Conservation (phyloP, 306 rosid genomes). For the Trifolium fragiferum region DNA sequence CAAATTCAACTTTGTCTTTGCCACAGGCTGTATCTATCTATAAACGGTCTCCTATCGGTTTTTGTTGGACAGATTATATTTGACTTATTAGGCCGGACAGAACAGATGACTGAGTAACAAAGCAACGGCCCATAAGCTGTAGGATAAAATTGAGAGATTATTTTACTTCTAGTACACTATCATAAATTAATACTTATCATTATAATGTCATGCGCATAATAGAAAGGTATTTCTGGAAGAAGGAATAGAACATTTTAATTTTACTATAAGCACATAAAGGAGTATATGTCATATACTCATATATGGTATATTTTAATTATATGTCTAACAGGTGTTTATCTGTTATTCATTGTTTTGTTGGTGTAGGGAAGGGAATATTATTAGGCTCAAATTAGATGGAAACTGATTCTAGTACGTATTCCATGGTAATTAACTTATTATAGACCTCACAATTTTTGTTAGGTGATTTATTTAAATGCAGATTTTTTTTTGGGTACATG, state of each 20-base stretch:
- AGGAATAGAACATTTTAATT: background rate
- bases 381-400: background rate
- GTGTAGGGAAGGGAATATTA: constrained; percentile 3
- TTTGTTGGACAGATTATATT: constrained; percentile 19
- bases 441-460: background rate
- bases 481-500: background rate
- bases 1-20: constrained; percentile 29
- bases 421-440: background rate
- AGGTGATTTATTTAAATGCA: background rate
- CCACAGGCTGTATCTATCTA: constrained; percentile 1
- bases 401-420: background rate
- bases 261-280: background rate
- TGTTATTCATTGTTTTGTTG: background rate
- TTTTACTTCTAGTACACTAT: background rate
- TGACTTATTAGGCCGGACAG: background rate
- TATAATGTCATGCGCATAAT: background rate
- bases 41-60: constrained; percentile 12
- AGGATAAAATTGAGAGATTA: background rate
- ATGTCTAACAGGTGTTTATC: background rate
- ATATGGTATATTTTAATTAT: background rate
- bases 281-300: background rate
- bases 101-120: background rate
- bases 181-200: background rate
- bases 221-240: constrained; percentile 6
- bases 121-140: background rate